Percentiles rank a stretch among this genome's conserved stretches.
These are phyloP conservation scores for Elaphomyces granulatus DNA, from an alignment of 495 filamentous ascomycete species.

Conservation along the genomic window DNA sequence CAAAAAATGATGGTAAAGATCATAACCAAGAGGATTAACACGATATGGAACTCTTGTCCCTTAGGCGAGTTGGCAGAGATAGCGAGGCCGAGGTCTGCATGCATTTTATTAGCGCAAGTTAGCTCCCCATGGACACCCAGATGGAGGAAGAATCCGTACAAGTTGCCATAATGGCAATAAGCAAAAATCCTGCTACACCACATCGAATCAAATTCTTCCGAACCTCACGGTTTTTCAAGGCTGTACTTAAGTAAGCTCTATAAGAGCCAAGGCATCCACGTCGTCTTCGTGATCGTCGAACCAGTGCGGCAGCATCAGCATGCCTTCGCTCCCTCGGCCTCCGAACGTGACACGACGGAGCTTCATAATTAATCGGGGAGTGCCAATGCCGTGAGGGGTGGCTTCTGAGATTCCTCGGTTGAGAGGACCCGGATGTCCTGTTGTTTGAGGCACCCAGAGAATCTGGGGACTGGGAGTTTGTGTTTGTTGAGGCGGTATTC, in stretches of 20 bases:
- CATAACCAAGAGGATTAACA: slow-evolving; percentile 62
- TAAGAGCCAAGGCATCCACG: background rate
- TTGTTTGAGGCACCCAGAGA: background rate
- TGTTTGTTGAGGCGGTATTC: background rate
- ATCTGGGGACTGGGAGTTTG: background rate
- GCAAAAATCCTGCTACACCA: slow-evolving; percentile 39
- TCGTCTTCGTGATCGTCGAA: slow-evolving; percentile 1
- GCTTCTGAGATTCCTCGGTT: background rate
- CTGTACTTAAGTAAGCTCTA: slow-evolving; percentile 34
- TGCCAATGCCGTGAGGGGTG: background rate
- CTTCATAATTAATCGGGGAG: background rate
- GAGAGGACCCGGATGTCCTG: background rate
- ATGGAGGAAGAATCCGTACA: slow-evolving; percentile 32
- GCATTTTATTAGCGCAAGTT: slow-evolving; percentile 6
- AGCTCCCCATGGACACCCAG: background rate
- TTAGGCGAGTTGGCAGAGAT: slow-evolving; percentile 36
- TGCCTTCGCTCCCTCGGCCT: slow-evolving; percentile 1
- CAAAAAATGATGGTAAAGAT: slow-evolving; percentile 61
- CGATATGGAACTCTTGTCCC: slow-evolving; percentile 51
- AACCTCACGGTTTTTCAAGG: slow-evolving; percentile 37
- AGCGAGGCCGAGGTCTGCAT: slow-evolving; percentile 51
- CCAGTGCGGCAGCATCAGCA: background rate
- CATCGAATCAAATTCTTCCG: slow-evolving; percentile 42
- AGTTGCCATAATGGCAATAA: slow-evolving; percentile 39
- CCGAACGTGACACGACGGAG: background rate